Evolutionary conservation across 1,284 basidiomycete genomes (phyloP), one percentile per base, ranked within the genome.

Genomic region (Amylostereum chailletii): DNA sequence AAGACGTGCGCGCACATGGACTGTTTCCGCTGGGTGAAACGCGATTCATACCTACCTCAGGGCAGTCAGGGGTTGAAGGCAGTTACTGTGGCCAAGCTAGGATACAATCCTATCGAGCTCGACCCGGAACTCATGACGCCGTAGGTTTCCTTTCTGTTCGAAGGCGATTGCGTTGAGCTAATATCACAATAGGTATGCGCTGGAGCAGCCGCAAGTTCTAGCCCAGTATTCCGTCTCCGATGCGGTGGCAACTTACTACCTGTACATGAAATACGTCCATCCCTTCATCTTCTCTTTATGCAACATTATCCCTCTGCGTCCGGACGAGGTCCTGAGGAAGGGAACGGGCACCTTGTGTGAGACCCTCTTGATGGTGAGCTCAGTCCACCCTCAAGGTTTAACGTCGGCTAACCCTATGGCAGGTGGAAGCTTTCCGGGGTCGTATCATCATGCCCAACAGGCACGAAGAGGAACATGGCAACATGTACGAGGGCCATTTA

Each of bases 201-300:
- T 92, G 62, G 96, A 99, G 62, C 93, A 96, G 60, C 96, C 96
- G 0, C 94, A 99, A 64, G 72, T 84, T 1, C 81, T 99, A 8
- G 95, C 96, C 0, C 90, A 95, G 62, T 99, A 99, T 68, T 99
- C 96, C 58, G 96, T 99, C 31, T 99, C 96, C 64, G 96, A 99
- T 76, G 96, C 96, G 1, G 96, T 99, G 3, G 96, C 96, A 27
- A 99, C 96, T 1, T 99, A 99, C 66, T 99, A 99, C 66, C 79
- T 99, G 43, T 99, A 99, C 74, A 99, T 99, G 96, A 99, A 99
- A 91, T 99, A 99, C 64, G 94, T 99, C 8, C 94, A 99, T 62
- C 96, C 96, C 0, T 99, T 99, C 78, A 94, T 99, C 61, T 99
- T 99, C 72, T 99, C 95, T 30, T 74, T 99, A 34, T 99, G 96